Percentiles rank a stretch among this genome's conserved stretches.
phyloP scores from a whole-genome alignment of 2,329 filamentous ascomycete species.

The Phyllosticta paracitricarpa region DNA sequence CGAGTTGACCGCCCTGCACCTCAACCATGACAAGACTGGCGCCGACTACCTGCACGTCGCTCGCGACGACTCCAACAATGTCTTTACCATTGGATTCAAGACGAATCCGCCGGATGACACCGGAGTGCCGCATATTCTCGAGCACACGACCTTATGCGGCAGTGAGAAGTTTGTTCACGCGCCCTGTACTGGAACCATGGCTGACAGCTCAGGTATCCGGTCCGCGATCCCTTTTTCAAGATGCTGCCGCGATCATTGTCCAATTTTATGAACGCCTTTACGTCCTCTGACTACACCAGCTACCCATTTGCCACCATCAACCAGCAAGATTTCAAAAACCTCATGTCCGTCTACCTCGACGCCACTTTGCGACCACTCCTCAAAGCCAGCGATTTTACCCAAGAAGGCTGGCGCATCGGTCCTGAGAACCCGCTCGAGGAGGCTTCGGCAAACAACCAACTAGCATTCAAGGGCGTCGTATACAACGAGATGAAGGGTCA shows the following conservation, averaged over 20 bases:
- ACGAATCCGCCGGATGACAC: slow-evolving; percentile 96
- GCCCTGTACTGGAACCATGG: background rate
- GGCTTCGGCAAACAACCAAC: slow-evolving; percentile 38
- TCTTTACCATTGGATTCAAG: slow-evolving; percentile 98
- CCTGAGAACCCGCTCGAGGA: slow-evolving; percentile 67
- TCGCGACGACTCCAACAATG: slow-evolving; percentile 95
- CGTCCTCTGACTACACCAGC: slow-evolving; percentile 88
- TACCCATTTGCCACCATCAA: slow-evolving; percentile 99
- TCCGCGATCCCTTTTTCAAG: slow-evolving; percentile 98
- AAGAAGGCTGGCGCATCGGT: slow-evolving; percentile 94
- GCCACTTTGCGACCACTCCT: slow-evolving; percentile 83
- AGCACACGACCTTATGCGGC: slow-evolving; percentile 93
- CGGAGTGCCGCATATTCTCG: slow-evolving; percentile 90
- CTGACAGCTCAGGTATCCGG: slow-evolving; percentile 60
- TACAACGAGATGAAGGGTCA: slow-evolving; percentile 99
- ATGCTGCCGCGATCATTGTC: slow-evolving; percentile 97
- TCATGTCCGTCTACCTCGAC: slow-evolving; percentile 94
- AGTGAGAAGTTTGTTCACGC: slow-evolving; percentile 63
- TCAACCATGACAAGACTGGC: slow-evolving; percentile 89
- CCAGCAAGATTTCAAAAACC: slow-evolving; percentile 84
- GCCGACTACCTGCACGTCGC: slow-evolving; percentile 95
- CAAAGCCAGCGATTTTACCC: slow-evolving; percentile 83
- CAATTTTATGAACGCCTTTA: slow-evolving; percentile 99
- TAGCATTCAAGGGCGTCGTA: slow-evolving; percentile 95
- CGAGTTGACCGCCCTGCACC: slow-evolving; percentile 79